Base-by-base conservation (phyloP, 306 rosid genomes). In the Begonia loranthoides region DNA sequence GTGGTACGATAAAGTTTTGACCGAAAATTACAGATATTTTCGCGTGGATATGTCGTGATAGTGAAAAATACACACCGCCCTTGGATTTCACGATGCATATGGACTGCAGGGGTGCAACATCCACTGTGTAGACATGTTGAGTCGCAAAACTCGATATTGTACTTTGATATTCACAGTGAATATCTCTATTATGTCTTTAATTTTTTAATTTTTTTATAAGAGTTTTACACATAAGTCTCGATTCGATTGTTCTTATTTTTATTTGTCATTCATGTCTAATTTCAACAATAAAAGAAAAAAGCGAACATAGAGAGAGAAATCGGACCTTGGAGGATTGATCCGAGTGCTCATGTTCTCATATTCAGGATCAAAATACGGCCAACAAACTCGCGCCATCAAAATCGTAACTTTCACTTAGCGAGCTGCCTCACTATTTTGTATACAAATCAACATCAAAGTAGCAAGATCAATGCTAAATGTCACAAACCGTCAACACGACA, bases 361-460 rank as follows among this genome's bases (percentile, higher is more conserved):
- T 58, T 82, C 95, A 3, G 93, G 95, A 76, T 86, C 93, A 72
- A 86, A 82, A 67, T 85, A 86, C 52, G 93, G 93, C 85, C 76
- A 77, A 55, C 88, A 79, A 67, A 82, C 88, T 62, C 52, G 70
- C 50, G 76, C 79, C 93, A 82, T 79, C 58, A 28, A 63, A 34
- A 41, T 50, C 52, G 34, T 17, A 41, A 54, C 17, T 62, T 62
- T 69, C 55, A 45, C 28, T 49, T 17, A 15, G 17, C 19, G 6
- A 14, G 21, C 12, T 9, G 52, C 4, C 12, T 12, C 49, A 1
- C 6, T 13, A 13, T 13, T 12, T 45, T 45, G 49, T 45, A 45
- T 45, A 7, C 49, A 45, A 12, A 45, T 45, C 13, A 45, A 45
- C 36, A 43, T 10, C 15, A 43, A 43, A n/a, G 47, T 0, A n/a